These are phyloP conservation scores for Astrocystis sublimbata DNA, from an alignment of 495 filamentous ascomycete genomes.

Conservation along the genomic window DNA sequence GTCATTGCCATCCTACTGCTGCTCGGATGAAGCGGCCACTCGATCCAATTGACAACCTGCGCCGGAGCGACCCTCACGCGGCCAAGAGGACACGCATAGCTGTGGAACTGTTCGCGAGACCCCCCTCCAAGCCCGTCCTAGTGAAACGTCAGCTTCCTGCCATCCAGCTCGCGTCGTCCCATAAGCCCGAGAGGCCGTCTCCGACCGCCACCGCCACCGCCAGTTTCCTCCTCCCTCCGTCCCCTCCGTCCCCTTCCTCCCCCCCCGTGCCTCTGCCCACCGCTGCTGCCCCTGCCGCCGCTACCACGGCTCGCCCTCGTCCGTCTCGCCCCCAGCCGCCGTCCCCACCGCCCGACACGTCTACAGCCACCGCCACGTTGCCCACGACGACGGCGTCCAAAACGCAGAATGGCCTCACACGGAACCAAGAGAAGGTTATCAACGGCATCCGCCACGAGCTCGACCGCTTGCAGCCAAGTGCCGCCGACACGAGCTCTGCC, in stretches of 20 bases:
- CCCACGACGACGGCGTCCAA: slow-evolving; percentile 26
- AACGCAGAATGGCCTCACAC: slow-evolving; percentile 35
- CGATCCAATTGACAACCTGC: slow-evolving; percentile 33
- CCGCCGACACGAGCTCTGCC: slow-evolving; percentile 43
- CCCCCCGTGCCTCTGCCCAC: slow-evolving; percentile 14
- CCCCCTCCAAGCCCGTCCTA: slow-evolving; percentile 39
- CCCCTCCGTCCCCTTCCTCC: slow-evolving; percentile 6
- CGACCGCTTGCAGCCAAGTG: slow-evolving; percentile 45
- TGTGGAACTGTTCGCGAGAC: slow-evolving; percentile 40
- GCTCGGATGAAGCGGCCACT: slow-evolving; percentile 38
- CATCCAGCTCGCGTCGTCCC: slow-evolving; percentile 32
- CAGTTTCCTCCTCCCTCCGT: slow-evolving; percentile 22
- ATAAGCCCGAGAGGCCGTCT: slow-evolving; percentile 27
- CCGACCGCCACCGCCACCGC: slow-evolving; percentile 25
- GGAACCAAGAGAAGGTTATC: slow-evolving; percentile 49
- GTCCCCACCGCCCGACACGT: slow-evolving; percentile 12
- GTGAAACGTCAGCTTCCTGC: slow-evolving; percentile 31
- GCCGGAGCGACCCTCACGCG: slow-evolving; percentile 23
- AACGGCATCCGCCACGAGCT: slow-evolving; percentile 58
- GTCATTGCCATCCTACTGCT: background rate
- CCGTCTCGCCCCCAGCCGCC: slow-evolving; percentile 25
- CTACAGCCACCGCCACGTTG: background rate
- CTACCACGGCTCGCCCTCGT: slow-evolving; percentile 17
- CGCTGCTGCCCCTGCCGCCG: background rate
- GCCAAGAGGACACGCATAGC: slow-evolving; percentile 36